phyloP scores from a whole-genome alignment of 2,329 filamentous ascomycete genomes.

The Clonostachys byssicola region DNA sequence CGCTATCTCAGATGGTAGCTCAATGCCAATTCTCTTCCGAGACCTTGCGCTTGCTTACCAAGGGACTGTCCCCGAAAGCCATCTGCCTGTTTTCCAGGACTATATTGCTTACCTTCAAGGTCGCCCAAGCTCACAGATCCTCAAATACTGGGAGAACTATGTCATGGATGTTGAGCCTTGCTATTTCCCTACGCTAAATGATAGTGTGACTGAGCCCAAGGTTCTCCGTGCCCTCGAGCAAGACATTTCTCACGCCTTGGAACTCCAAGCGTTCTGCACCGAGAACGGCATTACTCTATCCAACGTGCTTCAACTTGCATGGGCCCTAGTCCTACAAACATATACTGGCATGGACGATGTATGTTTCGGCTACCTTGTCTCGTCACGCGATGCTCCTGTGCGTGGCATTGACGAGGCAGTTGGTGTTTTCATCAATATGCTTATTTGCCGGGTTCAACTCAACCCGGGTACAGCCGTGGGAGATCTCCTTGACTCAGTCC shows the following conservation, averaged over 20 bases:
- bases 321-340: slow-evolving; percentile 2
- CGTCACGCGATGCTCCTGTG: slow-evolving; percentile 43
- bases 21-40: slow-evolving; percentile 1
- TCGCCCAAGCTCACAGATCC: slow-evolving; percentile 3
- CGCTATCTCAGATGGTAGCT: slow-evolving; percentile 1
- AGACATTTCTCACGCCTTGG: background rate
- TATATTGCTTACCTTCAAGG: slow-evolving; percentile 10
- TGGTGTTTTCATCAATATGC: slow-evolving; percentile 49
- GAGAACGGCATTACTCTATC: slow-evolving; percentile 2
- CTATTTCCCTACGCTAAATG: slow-evolving; percentile 6
- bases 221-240: background rate
- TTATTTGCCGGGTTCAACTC: slow-evolving; percentile 28
- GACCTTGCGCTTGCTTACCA: slow-evolving; percentile 1
- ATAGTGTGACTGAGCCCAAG: background rate
- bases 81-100: slow-evolving; percentile 3
- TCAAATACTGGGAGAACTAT: slow-evolving; percentile 11
- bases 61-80: background rate
- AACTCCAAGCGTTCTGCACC: slow-evolving; percentile 2
- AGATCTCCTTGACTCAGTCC: slow-evolving; percentile 4
- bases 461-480: background rate
- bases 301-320: slow-evolving; percentile 3
- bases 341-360: slow-evolving; percentile 40
- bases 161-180: slow-evolving; percentile 9
- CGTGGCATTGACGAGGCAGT: slow-evolving; percentile 38
- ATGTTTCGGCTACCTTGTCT: slow-evolving; percentile 46